Evolutionary conservation across 306 rosid genomes (phyloP), one percentile per base, ranked within the genome.

Genomic region (Acacia crassicarpa): DNA sequence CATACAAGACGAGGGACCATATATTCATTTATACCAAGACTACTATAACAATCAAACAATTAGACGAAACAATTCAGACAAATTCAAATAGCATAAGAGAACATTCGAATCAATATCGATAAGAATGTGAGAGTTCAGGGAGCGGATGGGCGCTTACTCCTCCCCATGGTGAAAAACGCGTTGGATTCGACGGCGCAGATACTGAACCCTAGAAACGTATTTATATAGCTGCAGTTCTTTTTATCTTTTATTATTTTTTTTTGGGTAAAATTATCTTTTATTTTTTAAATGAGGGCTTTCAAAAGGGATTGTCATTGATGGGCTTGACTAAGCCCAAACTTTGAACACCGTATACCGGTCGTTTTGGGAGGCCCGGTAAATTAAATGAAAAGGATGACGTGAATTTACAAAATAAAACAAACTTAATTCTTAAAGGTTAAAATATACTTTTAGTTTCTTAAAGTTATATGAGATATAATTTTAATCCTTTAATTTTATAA

Each of bases 101-200:
- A 13, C 5, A 27, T 4, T 9, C 5, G 46, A 59, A 77, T 14
- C 5, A 65, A 41, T 12, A 45, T 49, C 67, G 11, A 23, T 11
- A 27, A 1, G 4, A 4, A 38, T 10, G 20, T 19, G 8, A 17
- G 48, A 27, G 0, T 2, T 3, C 9, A 3, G 2, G 43, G 46
- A 32, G 9, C 15, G 3, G 3, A 12, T 10, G 54, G 51, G 45
- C 2, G 45, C 93, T 86, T 86, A 90, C 93, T 86, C 48, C 93
- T 83, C 43, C 91, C 91, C 91, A 90, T 90, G 69, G 83, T 83
- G 53, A 61, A 19, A 19, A 1, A 48, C 72, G 73, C 67, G 72
- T 65, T 44, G 32, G 62, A 13, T 59, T 80, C 41, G 11, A 22
- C 2, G 9, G 16, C 17, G 8, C 0, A 3, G 3, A 0, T 9